Base-by-base conservation (phyloP, 345 rosid genomes). In the Dimocarpus longan region DNA sequence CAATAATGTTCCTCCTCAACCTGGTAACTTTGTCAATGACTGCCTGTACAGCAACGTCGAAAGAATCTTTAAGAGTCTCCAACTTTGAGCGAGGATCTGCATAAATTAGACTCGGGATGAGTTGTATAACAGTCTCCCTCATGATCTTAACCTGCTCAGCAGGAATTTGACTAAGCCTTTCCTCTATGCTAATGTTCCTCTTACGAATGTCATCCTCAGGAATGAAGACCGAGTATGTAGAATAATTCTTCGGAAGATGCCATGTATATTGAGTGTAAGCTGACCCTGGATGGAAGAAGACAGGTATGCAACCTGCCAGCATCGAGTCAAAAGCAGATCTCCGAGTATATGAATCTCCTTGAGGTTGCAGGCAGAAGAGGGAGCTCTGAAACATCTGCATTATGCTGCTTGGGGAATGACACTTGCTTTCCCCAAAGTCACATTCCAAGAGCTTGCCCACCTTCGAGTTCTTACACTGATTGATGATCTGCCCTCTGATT, bases 211-310 rank as follows among this genome's bases (percentile, higher is more conserved):
- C 91, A 74, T 92, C 92, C 87, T 88, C 95, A 0, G 95, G 96
- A 68, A 95, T 92, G 85, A 92, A 93, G 39, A 95, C 94, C 0
- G 98, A 95, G 80, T 92, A 95, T n/a, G 90, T 89, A 24, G 92
- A 82, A 77, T 82, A 91, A 83, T 95, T 86, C 88, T 89, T 93
- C 0, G 95, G 98, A 56, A 93, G 93, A 85, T 92, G 95, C 98
- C 98, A 93, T 19, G 92, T 91, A 80, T 93, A 95, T 46, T 92
- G 98, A 0, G 94, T 91, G 86, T 92, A 92, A 0, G 98, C 98
- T 1, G 98, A 93, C 5, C 94, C 98, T 0, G 98, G 98, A 80
- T 95, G 98, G 82, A 93, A 92, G 89, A 95, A 95, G 43, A 93
- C 92, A 0, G 98, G 94, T 80, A 93, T 92, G 74, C 98, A 95